Conservation (phyloP, 768 basidiomycete genomes). For the Boletus rufocinnamomeus region DNA sequence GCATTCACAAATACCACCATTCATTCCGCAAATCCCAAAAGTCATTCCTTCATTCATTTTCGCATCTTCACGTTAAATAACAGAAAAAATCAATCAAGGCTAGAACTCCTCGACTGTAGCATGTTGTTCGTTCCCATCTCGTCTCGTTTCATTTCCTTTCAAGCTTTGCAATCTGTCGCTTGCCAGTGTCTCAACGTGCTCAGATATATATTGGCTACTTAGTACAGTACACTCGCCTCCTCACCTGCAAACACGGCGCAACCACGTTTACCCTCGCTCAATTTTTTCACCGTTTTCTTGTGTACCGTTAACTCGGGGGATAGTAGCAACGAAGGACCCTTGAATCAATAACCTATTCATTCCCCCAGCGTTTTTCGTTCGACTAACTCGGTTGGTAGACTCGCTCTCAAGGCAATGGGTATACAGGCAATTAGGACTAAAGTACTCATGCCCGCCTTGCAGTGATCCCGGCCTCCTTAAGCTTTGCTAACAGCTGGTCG, state of each 20-base stretch:
- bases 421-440: constrained; percentile 3
- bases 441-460: constrained; percentile 26
- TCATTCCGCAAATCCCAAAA: constrained; percentile 5
- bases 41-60: constrained; percentile 23
- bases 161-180: constrained; percentile 13
- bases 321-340: constrained; percentile 11
- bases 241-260: constrained; percentile 16
- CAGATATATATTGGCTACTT: constrained; percentile 28
- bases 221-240: constrained; percentile 14
- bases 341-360: constrained; percentile 24
- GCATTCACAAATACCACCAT: constrained; percentile 1
- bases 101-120: constrained; percentile 26
- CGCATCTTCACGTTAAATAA: constrained; percentile 13
- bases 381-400: not conserved
- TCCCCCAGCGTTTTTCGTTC: not conserved
- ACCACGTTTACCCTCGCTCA: constrained; percentile 9
- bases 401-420: constrained; percentile 1
- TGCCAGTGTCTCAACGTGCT: constrained; percentile 18
- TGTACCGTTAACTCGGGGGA: constrained; percentile 13
- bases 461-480: constrained; percentile 80
- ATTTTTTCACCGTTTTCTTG: constrained; percentile 9
- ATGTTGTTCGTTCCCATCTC: constrained; percentile 24
- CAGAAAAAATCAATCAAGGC: constrained; percentile 12
- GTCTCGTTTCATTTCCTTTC: constrained; percentile 7
- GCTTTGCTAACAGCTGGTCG: constrained; percentile 84